Evolutionary conservation across 2,329 filamentous ascomycete genomes (phyloP).

Genomic region (Setomelanomma holmii): DNA sequence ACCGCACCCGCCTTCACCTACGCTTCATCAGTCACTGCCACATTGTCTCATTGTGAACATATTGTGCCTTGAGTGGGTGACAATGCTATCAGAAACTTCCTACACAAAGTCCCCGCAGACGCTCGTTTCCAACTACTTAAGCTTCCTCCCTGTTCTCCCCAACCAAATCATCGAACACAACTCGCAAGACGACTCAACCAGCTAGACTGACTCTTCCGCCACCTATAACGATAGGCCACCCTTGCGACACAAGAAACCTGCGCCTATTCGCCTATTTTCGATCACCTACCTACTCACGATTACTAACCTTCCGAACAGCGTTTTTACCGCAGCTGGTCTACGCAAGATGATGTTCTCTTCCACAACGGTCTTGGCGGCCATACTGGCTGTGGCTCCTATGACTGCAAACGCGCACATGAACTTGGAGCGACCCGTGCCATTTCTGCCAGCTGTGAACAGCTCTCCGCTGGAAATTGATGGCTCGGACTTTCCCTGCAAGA

Average conservation of each 20-base stretch:
- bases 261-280: constrained; percentile 6
- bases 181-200: constrained; percentile 11
- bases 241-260: constrained; percentile 8
- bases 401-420: constrained; percentile 75
- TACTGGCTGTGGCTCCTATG: constrained; percentile 57
- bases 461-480: constrained; percentile 66
- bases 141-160: constrained; percentile 9
- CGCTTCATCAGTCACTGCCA: constrained; percentile 17
- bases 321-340: constrained; percentile 10
- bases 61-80: constrained; percentile 10
- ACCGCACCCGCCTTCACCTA: constrained; percentile 21
- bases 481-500: constrained; percentile 83
- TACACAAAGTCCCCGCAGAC: constrained; percentile 10
- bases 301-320: constrained; percentile 7
- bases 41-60: constrained; percentile 31
- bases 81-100: constrained; percentile 17
- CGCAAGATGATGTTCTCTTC: constrained; percentile 15
- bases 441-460: constrained; percentile 68
- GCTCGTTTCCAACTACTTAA: constrained; percentile 16
- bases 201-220: neutral
- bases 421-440: constrained; percentile 64
- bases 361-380: constrained; percentile 19
- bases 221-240: neutral
- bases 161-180: constrained; percentile 16
- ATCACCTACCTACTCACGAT: constrained; percentile 10